Percentiles rank a stretch among this genome's conserved stretches.
phyloP scores from a whole-genome alignment of 331 rosid species.

The Quercus lobata region DNA sequence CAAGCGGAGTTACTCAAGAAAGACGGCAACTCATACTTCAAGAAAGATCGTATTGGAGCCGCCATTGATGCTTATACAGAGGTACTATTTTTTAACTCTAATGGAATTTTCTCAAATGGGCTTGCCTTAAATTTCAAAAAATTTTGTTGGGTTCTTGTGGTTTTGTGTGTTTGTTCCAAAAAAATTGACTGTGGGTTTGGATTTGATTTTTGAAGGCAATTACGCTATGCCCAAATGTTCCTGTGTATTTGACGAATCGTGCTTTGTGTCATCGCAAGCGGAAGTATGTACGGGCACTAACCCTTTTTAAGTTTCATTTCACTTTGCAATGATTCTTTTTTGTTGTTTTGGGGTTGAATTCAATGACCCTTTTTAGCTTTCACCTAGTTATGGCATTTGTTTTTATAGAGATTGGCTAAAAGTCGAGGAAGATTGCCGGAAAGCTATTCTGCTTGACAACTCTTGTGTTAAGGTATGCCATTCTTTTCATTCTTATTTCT shows the following conservation, averaged over 20 bases:
- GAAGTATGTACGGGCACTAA: conserved; percentile 54
- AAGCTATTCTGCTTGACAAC: conserved; percentile 60
- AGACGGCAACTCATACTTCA: conserved; percentile 78
- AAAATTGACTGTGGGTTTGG: not conserved
- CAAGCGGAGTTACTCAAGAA: conserved; percentile 68
- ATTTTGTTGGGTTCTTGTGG: conserved; percentile 7
- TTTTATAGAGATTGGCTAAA: conserved; percentile 74
- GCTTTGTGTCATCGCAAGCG: conserved; percentile 90
- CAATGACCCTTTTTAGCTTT: not conserved
- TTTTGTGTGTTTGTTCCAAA: not conserved
- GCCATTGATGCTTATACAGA: conserved; percentile 95
- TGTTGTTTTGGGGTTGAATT: not conserved
- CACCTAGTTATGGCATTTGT: not conserved
- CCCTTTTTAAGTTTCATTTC: not conserved
- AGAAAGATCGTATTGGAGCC: conserved; percentile 73
- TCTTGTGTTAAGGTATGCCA: conserved; percentile 64
- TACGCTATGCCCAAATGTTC: conserved; percentile 62
- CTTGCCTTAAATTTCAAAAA: not conserved
- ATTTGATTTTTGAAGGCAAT: conserved; percentile 43
- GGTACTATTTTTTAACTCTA: conserved; percentile 29
- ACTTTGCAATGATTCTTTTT: not conserved
- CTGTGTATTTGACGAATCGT: conserved; percentile 84
- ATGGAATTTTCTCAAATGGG: not conserved
- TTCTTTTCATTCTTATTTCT: not conserved
- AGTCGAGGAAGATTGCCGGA: conserved; percentile 83